Evolutionary conservation across 2,329 filamentous ascomycete genomes (phyloP), one percentile per base, ranked within the genome.

Genomic region (Alternaria postmessia): DNA sequence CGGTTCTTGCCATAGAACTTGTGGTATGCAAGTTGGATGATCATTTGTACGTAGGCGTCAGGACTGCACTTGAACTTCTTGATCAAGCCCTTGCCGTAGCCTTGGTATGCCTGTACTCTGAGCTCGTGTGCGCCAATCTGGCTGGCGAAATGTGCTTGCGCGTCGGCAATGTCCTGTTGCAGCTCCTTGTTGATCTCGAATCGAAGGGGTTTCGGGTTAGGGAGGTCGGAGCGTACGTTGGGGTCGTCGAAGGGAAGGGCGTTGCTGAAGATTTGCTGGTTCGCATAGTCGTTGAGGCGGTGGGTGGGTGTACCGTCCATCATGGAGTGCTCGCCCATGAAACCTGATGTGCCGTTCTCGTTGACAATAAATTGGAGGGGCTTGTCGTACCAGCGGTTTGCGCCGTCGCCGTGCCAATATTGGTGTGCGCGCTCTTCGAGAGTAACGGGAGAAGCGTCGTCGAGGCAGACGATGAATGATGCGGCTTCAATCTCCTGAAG

Each of bases 41-140:
- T 84, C 93, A 99, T 95, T 82, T 99, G 95, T 42, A 98, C 93
- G 80, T 96, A 99, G 32, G 94, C 95, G 74, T 99, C 96, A 30
- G 95, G 95, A 26, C 92, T 96, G 87, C 92, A 97, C 83, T 93
- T 96, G 89, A 99, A 98, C 81, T 97, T 96, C 89, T 99, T 99
- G 86, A 99, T 98, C 63, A 99, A 84, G 26, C 93, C 93, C 84
- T 99, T 99, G 79, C 95, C 95, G 80, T 99, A 99, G 72, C 90
- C 94, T 81, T 98, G 94, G 84, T 96, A 99, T 28, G 93, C 91
- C 79, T 98, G 94, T 3, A 99, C 94, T 22, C 91, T 88, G 46
- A 99, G 89, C 79, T 99, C 91, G 80, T 99, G 95, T 68, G 92
- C 86, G 64, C 88, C 88, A 68, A 99, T 97, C 63, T 96, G 87